Base-by-base conservation (phyloP, 2,329 filamentous ascomycete genomes). In the Colletotrichum truncatum region DNA sequence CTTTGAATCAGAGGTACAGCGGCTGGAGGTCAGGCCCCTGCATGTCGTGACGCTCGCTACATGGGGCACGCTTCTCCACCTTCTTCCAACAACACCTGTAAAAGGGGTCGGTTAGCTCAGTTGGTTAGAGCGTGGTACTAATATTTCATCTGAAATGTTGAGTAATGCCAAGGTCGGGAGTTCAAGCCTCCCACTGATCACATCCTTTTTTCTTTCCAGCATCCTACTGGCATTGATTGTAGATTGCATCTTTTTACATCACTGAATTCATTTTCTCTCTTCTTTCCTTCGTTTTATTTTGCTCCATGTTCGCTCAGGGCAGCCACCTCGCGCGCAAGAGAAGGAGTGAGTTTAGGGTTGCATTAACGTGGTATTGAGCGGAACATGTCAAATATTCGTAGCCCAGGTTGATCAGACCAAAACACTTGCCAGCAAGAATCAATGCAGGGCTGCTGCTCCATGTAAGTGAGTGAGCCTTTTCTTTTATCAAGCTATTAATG, bases 91-190 rank as follows among this genome's bases (percentile, higher is more conserved):
- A 12, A 7, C 8, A 34, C 6, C 0, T 6, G 11, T 2, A 1
- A 3, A 32, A 23, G 25, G 30, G 52, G 52, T 55, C 52, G 52
- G 52, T 55, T 55, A 55, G 52, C 52, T 55, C 52, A 55, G 52
- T 55, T 55, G 52, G 52, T 55, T 55, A 55, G 52, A 55, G 52
- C 52, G 52, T 55, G 52, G 52, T 55, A 55, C 52, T 55, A 55
- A 55, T 55, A 55, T 45, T 30, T 26, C n/a, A 55, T n/a, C 38
- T 7, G 38, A 18, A 21, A 45, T 45, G 16, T 55, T n/a, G 1
- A n/a, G 52, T 55, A 55, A 55, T 55, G 52, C 52, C 52, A 55
- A 55, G 52, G 52, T 16, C 52, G 52, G 52, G 52, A 55, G 52
- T 55, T 55, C 52, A 55, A 55, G 52, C 52, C 52, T 55, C 52